These are phyloP conservation scores for Prillingera fragicola DNA, from an alignment of 1,284 basidiomycete genomes.

Conservation along the genomic window DNA sequence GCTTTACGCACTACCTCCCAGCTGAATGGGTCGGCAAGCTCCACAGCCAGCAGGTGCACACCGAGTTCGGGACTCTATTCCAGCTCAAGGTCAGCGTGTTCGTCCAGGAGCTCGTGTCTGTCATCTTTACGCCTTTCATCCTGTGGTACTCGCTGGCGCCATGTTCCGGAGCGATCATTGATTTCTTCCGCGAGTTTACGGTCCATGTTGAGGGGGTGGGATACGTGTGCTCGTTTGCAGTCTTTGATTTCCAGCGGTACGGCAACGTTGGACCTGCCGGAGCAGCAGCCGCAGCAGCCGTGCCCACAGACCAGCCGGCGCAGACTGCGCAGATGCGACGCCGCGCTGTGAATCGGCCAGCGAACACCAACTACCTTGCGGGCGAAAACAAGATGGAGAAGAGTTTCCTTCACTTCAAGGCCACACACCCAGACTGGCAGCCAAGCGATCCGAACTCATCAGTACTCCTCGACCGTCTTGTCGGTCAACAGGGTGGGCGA, in stretches of 20 bases:
- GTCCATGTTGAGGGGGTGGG: constrained; percentile 94
- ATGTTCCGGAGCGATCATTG: constrained; percentile 81
- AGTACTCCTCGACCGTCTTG: constrained; percentile 74
- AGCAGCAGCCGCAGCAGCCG: background rate
- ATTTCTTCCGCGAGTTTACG: constrained; percentile 95
- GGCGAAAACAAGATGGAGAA: constrained; percentile 98
- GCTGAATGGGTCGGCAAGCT: constrained; percentile 81
- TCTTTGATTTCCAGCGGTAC: constrained; percentile 91
- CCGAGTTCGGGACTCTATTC: constrained; percentile 82
- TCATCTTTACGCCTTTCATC: constrained; percentile 88
- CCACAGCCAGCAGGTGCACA: constrained; percentile 86
- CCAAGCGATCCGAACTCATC: constrained; percentile 80
- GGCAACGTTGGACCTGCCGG: constrained; percentile 69
- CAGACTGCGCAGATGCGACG: constrained; percentile 1
- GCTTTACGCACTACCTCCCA: constrained; percentile 93
- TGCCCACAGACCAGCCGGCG: background rate
- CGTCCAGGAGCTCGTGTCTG: constrained; percentile 78
- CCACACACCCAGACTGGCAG: constrained; percentile 90
- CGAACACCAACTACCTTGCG: constrained; percentile 44
- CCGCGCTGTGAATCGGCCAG: background rate
- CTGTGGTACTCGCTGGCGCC: constrained; percentile 84
- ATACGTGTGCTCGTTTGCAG: constrained; percentile 95
- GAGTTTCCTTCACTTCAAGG: constrained; percentile 92
- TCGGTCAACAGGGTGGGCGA: constrained; percentile 50
- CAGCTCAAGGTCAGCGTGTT: constrained; percentile 83